Base-by-base conservation (phyloP, 352 stramenopile species). In the Phytophthora kernoviae region DNA sequence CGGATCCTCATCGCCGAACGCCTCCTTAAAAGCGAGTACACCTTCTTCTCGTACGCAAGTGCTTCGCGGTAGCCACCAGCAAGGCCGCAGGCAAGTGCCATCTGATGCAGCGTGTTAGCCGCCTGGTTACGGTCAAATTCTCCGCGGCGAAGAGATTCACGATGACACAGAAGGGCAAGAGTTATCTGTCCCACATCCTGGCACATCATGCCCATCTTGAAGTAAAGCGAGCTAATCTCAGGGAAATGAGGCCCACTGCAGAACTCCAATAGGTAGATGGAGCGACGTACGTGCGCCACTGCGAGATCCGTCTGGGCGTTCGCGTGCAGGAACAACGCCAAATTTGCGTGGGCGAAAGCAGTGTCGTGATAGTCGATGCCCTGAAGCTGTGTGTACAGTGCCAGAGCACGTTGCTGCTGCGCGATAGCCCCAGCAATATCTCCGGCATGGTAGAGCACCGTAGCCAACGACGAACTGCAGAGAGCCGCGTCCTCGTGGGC, bases 191-290 rank as follows among this genome's bases (percentile, higher is more conserved):
- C 87, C 18, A 93, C 78, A 55, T 98, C 89, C 45, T 96, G 88
- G 77, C 97, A 98, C 68, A 98, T 93, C 56, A 90, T 97, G 44
- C 94, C 96, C 72, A 98, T 87, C 68, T 97, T 97, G 71, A 98
- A 93, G 69, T 98, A 76, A 4, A 93, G 77, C 45, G 85, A 86
- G 40, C 84, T 91, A 52, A 98, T 86, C 67, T 98, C 93, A 7
- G 90, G 77, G 61, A 96, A 95, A 58, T 96, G 85, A 43, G 85
- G 85, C 2, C 96, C 96, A 21, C 77, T 89, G 65, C 96, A 87
- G 22, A 98, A 75, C 67, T 98, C 94, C 54, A 98, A 86, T 41
- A 98, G 65, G 61, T 98, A 98, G 61, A 98, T 89, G 7, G 90
- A 82, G 33, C 94, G 92, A 17, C 89, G 87, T 48, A 98, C 65